Base-by-base conservation (phyloP, 768 basidiomycete species). In the Rhizopogon salebrosus region DNA sequence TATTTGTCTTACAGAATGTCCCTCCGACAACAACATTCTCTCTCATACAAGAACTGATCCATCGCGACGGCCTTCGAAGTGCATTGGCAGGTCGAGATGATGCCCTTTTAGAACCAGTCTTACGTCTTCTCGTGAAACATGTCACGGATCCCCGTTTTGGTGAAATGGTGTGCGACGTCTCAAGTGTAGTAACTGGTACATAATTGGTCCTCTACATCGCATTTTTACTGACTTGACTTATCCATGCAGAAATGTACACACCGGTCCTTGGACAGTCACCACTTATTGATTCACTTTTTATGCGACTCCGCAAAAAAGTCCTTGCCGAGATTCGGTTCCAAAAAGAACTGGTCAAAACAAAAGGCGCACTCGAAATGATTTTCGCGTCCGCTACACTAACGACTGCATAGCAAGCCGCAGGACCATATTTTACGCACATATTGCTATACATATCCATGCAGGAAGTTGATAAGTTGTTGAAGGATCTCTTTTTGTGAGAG, bases 181-280 rank as follows among this genome's bases (percentile, higher is more conserved):
- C 89, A 16, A 75, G 76, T 16, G 72, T 98, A 6, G 80, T 98
- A 37, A 83, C 98, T 50, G 95, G 95, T 95, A 51, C 54, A 88
- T 57, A 29, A 31, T 42, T 18, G 36, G 14, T 24, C 36, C 46
- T 50, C 8, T 45, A 22, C 24, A 20, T 31, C 24, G 20, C 35
- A 20, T 29, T 54, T 20, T 26, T 37, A 29, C 40, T 58, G 51
- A 57, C 39, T 57, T 26, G 13, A 23, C 50, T 51, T 53, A 43
- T 38, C 20, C 22, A 35, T 14, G 16, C 63, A 98, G 95, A 98
- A 48, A 87, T 97, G 80, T 99, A 99, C 68, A 76, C 80, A 2
- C 80, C 91, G 0, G 87, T 95, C 34, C 73, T 98, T n/a, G 95
- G 95, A 2, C 92, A 95, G 68, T 94, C 94, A 22, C 92, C 94